Evolutionary conservation across 2,329 filamentous ascomycete species (phyloP).

Genomic region (Colletotrichum truncatum): DNA sequence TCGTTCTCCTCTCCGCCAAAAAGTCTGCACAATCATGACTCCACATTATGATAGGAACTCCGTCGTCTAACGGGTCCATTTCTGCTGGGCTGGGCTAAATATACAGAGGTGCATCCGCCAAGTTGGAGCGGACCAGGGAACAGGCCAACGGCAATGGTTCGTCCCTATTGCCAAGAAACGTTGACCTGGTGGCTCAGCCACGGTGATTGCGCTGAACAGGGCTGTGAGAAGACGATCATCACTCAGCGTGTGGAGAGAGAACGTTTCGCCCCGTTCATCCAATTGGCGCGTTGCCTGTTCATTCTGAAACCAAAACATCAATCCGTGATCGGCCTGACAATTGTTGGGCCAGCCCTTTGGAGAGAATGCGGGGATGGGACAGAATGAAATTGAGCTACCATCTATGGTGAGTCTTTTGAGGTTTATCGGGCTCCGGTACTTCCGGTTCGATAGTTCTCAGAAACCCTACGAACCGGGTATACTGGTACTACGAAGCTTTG

Average conservation of each 20-base stretch:
- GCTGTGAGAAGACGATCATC: slow-evolving; percentile 24
- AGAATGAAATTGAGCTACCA: too few relatives aligned
- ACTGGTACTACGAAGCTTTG: background rate
- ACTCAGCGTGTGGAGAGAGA: slow-evolving; percentile 4
- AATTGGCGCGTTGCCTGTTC: background rate
- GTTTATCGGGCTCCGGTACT: background rate
- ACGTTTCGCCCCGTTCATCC: background rate
- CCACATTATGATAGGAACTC: slow-evolving; percentile 6
- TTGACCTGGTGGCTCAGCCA: slow-evolving; percentile 19
- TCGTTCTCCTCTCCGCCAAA: background rate
- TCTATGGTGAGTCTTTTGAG: background rate
- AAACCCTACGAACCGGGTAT: background rate
- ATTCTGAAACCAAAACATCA: background rate
- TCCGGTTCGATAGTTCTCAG: background rate
- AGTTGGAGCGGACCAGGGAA: slow-evolving; percentile 10
- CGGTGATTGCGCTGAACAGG: slow-evolving; percentile 28
- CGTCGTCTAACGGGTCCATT: background rate
- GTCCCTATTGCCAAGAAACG: slow-evolving; percentile 22
- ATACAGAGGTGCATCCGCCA: slow-evolving; percentile 26
- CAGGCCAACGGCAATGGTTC: slow-evolving; percentile 22
- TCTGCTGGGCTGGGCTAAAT: slow-evolving; percentile 23
- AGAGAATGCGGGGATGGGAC: background rate
- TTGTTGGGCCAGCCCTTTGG: background rate
- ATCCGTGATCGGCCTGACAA: background rate
- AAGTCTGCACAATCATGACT: slow-evolving; percentile 18